A percentile compares a stretch with the other conserved stretches of the same genome.
Conservation (phyloP, 768 basidiomycete genomes). For the Russula foetens region DNA sequence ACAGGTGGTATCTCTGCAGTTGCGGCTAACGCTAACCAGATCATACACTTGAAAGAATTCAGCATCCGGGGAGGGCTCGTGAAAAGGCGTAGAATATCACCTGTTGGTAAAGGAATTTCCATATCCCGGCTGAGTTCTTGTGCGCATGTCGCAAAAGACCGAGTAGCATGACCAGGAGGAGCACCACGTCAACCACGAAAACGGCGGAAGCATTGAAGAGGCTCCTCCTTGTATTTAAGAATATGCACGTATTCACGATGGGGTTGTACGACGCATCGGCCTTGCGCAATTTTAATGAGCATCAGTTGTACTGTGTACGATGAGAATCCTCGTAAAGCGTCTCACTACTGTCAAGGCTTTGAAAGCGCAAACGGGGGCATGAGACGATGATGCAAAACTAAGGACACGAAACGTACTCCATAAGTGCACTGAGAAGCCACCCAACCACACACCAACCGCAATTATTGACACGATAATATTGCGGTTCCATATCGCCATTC, state of each 20-base stretch:
- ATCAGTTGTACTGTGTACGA: not conserved
- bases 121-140: not conserved
- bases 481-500: constrained; percentile 2
- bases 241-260: not conserved
- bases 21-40: not conserved
- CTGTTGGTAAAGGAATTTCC: constrained; percentile 13
- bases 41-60: not conserved
- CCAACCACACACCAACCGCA: not conserved
- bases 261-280: not conserved
- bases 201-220: not conserved
- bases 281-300: not conserved
- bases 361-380: not conserved
- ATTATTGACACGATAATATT: not conserved
- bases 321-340: too few species aligned
- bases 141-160: not conserved
- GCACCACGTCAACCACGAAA: not conserved
- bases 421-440: not conserved
- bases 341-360: not conserved
- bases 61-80: not conserved
- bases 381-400: not conserved
- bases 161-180: not conserved
- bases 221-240: not conserved
- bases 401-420: not conserved
- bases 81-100: not conserved
- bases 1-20: not conserved